These are phyloP conservation scores for Penicillium cosmopolitanum DNA, from an alignment of 495 filamentous ascomycete genomes.

Conservation along the genomic window DNA sequence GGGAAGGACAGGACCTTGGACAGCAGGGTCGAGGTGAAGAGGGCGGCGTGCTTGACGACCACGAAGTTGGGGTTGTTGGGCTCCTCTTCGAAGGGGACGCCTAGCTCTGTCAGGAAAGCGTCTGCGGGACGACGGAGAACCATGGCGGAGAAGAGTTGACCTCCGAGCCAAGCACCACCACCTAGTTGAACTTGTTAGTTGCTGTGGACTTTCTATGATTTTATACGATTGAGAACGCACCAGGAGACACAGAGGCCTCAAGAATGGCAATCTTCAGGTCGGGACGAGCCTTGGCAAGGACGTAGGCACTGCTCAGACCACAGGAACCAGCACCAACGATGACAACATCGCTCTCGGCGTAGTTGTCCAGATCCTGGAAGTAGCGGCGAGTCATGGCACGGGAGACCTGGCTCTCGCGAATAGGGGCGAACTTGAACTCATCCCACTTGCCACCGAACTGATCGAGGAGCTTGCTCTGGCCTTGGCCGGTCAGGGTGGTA, in stretches of 20 bases:
- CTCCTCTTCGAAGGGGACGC: conserved; percentile 85
- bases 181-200: conserved; percentile 38
- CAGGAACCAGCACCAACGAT: conserved; percentile 89
- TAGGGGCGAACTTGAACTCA: conserved; percentile 78
- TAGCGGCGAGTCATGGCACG: conserved; percentile 92
- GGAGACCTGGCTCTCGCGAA: conserved; percentile 87
- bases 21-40: conserved; percentile 86
- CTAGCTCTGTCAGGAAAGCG: conserved; percentile 75
- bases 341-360: conserved; percentile 89
- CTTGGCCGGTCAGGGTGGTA: conserved; percentile 38
- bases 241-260: conserved; percentile 83
- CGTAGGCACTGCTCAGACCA: conserved; percentile 82
- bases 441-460: conserved; percentile 72
- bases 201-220: not conserved
- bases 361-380: conserved; percentile 85
- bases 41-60: conserved; percentile 89
- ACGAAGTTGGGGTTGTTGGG: conserved; percentile 81
- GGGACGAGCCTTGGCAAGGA: conserved; percentile 79
- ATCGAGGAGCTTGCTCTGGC: conserved; percentile 57
- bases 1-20: conserved; percentile 78
- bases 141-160: conserved; percentile 92
- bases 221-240: conserved; percentile 24
- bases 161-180: conserved; percentile 90
- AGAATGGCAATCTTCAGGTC: conserved; percentile 92
- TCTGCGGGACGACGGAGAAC: conserved; percentile 91